phyloP scores from a whole-genome alignment of 768 basidiomycete genomes.

The Lanmaoa rubissima region DNA sequence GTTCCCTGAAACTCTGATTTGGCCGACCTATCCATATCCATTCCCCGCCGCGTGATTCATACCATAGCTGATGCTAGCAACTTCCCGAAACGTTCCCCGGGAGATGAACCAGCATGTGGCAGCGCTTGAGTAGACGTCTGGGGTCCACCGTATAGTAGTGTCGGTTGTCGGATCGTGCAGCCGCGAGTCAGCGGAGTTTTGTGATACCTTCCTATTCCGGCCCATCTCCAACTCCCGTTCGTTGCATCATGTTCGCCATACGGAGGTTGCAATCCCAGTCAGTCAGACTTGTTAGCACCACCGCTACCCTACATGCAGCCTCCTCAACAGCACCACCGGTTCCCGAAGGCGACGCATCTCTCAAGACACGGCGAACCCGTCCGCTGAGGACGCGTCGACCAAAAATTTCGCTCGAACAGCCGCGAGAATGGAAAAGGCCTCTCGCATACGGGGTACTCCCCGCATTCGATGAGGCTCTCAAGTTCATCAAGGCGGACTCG shows the following conservation, averaged over 20 bases:
- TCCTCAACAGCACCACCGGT: constrained; percentile 1
- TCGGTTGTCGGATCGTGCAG: too few relatives aligned
- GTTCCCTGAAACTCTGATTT: too few relatives aligned
- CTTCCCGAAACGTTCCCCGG: too few relatives aligned
- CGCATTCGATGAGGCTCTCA: constrained; percentile 83
- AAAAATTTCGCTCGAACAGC: constrained; percentile 47
- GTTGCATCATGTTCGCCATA: constrained; percentile 17
- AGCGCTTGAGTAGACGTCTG: too few relatives aligned
- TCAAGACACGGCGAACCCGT: constrained; percentile 9
- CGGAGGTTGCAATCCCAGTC: constrained; percentile 10
- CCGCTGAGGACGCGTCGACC: constrained; percentile 42
- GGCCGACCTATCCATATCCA: too few relatives aligned
- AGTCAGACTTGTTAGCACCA: constrained; percentile 5
- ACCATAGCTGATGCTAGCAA: too few relatives aligned
- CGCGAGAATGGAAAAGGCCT: constrained; percentile 64
- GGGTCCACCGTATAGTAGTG: too few relatives aligned
- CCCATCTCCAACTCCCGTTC: not conserved
- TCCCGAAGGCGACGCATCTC: constrained; percentile 1
- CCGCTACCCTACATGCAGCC: constrained; percentile 5
- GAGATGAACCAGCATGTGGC: too few relatives aligned
- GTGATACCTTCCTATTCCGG: not conserved
- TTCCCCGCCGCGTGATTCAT: too few relatives aligned
- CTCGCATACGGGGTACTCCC: constrained; percentile 62
- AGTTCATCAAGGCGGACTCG: constrained; percentile 65
- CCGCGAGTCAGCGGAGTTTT: too few relatives aligned